These are phyloP conservation scores for Lecanicillium sp. DNA, from an alignment of 2,329 filamentous ascomycete species.

Conservation along the genomic window DNA sequence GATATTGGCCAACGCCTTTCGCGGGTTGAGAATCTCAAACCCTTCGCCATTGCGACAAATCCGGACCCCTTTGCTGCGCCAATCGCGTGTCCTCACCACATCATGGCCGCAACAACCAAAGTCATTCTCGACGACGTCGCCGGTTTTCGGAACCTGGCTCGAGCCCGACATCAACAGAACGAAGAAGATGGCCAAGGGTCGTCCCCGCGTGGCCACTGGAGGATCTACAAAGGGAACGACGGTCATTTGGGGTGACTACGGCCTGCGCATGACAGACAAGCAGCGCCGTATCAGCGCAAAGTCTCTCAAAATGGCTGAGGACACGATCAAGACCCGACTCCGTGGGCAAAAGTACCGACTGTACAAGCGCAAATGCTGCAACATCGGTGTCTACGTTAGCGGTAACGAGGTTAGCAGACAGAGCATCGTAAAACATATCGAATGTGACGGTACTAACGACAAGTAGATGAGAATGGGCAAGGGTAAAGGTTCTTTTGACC, in stretches of 20 bases:
- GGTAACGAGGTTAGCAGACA: slow-evolving; percentile 74
- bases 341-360: slow-evolving; percentile 88
- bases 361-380: slow-evolving; percentile 86
- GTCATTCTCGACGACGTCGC: slow-evolving; percentile 66
- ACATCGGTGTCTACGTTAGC: slow-evolving; percentile 90
- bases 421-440: slow-evolving; percentile 9
- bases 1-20: slow-evolving; percentile 45
- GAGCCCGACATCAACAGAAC: slow-evolving; percentile 69
- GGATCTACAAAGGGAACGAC: slow-evolving; percentile 90
- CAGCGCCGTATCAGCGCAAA: slow-evolving; percentile 83
- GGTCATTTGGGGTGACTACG: slow-evolving; percentile 93
- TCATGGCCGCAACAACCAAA: slow-evolving; percentile 31
- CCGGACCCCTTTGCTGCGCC: slow-evolving; percentile 26
- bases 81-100: slow-evolving; percentile 24
- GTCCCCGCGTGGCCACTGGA: slow-evolving; percentile 80
- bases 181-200: slow-evolving; percentile 86
- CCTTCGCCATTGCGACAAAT: slow-evolving; percentile 35
- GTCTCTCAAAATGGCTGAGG: slow-evolving; percentile 84
- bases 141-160: slow-evolving; percentile 66
- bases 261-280: slow-evolving; percentile 87
- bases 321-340: slow-evolving; percentile 83
- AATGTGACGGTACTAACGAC: slow-evolving; percentile 7
- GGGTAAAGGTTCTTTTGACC: slow-evolving; percentile 94
- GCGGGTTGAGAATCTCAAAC: slow-evolving; percentile 40
- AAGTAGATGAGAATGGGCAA: slow-evolving; percentile 89